Evolutionary conservation across 2,329 filamentous ascomycete genomes (phyloP), one percentile per base, ranked within the genome.

Genomic region (Aspergillus ibericus): DNA sequence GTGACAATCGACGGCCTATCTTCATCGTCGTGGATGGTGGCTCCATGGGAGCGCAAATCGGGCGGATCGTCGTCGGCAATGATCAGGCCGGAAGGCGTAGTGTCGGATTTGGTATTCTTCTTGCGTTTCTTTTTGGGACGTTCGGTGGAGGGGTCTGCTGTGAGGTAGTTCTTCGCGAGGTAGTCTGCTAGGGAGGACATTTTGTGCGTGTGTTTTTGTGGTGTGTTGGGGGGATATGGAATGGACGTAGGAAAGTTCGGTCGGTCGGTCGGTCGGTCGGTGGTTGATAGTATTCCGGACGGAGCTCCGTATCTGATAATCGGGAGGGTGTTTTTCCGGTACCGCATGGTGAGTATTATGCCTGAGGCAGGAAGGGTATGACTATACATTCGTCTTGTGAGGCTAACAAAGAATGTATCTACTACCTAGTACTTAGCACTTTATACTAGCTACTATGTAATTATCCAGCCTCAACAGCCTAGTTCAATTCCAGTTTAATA

Each of bases 121-220:
- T 83, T 85, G 68, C 82, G 79, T 72, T 76, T 86, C 78, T 77
- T 88, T 78, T 78, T 87, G 70, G 75, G 77, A 70, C 76, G 78
- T 79, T 76, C 71, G 5, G 75, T 65, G 2, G 46, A 12, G 6
- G 57, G 75, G 65, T 89, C 86, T 40, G 88, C 86, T 1, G 83
- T 90, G 51, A 99, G 87, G 74, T 99, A 99, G 75, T 92, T 95
- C 63, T 91, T 89, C 36, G 93, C 93, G 35, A 99, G 85, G 71
- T 98, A 99, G 70, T 88, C 87, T 59, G 92, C 88, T 64, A 97
- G 83, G 29, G 62, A 64, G 38, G 68, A 68, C 84, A 88, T 88
- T 25, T 25, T 25, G 60, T 51, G 68, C 5, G 34, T 34, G 18
- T 36, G 22, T 56, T 16, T 47, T 34, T 53, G 10, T 35, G 16